Evolutionary conservation across 2,329 filamentous ascomycete species (phyloP).

Genomic region (Monosporascus cannonballus): DNA sequence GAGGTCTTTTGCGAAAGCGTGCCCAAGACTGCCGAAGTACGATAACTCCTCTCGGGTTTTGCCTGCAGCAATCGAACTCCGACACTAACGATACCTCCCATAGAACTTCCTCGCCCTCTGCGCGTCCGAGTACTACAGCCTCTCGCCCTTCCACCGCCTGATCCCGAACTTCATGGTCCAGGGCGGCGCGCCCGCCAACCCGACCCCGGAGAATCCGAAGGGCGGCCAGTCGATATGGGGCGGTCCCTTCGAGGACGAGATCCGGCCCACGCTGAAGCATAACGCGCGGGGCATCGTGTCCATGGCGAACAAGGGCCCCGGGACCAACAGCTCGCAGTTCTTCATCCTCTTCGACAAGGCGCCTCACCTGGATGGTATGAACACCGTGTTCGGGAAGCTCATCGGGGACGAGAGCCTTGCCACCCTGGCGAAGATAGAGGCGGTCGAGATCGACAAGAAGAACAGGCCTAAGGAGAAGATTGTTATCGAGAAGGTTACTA

Average conservation of each 20-base stretch:
- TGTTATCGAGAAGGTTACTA: slow-evolving; percentile 61
- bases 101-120: slow-evolving; percentile 86
- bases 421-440: slow-evolving; percentile 67
- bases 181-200: slow-evolving; percentile 58
- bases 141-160: slow-evolving; percentile 71
- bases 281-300: slow-evolving; percentile 63
- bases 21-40: slow-evolving; percentile 81
- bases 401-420: slow-evolving; percentile 57
- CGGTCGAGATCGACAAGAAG: slow-evolving; percentile 70
- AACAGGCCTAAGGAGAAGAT: slow-evolving; percentile 62
- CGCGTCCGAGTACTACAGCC: slow-evolving; percentile 70
- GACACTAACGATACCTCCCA: slow-evolving; percentile 5
- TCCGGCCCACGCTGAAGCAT: slow-evolving; percentile 63
- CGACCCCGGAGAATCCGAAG: slow-evolving; percentile 55
- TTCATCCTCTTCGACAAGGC: slow-evolving; percentile 74
- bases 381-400: slow-evolving; percentile 76
- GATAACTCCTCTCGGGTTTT: slow-evolving; percentile 9
- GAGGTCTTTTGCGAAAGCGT: slow-evolving; percentile 95
- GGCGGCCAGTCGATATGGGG: slow-evolving; percentile 69
- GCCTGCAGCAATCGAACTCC: neutral
- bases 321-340: slow-evolving; percentile 74
- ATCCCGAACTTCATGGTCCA: slow-evolving; percentile 80
- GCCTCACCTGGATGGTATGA: slow-evolving; percentile 75
- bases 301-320: slow-evolving; percentile 74
- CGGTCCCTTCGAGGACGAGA: slow-evolving; percentile 72